Conservation (phyloP, 164 flowering plant species). For the Tetracentron sinense region DNA sequence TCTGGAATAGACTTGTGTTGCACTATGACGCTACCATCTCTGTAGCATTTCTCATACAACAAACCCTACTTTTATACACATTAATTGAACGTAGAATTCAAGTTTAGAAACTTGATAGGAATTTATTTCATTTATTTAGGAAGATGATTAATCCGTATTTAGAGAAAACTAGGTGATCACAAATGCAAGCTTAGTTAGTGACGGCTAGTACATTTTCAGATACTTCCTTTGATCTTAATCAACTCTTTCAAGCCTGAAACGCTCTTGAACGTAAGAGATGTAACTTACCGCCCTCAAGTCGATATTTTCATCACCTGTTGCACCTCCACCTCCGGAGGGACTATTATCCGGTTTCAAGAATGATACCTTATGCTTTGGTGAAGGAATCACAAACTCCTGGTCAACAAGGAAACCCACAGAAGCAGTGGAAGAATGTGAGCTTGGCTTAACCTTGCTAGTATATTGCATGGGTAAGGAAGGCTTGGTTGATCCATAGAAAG, state of each 20-base stretch:
- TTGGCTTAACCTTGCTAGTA: conserved; percentile 30
- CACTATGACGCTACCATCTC: no score
- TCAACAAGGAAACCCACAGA: conserved; percentile 28
- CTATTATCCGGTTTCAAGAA: conserved; percentile 20
- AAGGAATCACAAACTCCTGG: conserved; percentile 26
- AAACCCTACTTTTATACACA: no score
- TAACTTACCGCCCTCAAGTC: conserved; percentile 50
- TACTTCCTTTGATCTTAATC: conserved; percentile 24
- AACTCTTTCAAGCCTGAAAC: conserved; percentile 47
- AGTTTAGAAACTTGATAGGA: no score
- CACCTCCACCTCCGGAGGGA: conserved; percentile 11
- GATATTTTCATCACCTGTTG: conserved; percentile 36
- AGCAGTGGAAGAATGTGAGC: conserved; percentile 20
- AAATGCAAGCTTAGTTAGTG: no score
- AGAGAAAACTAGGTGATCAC: no score
- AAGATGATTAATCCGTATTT: no score
- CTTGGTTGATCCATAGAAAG: no score
- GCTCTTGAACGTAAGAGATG: conserved; percentile 61
- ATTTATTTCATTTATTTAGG: no score
- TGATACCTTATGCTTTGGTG: conserved; percentile 26
- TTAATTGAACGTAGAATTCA: no score
- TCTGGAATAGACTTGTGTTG: no score
- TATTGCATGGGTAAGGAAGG: conserved; percentile 18
- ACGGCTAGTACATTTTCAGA: conserved; percentile 11
- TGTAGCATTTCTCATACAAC: no score